These are phyloP conservation scores for Picochlorum sp. DNA, from an alignment of 139 green algal genomes.

Conservation along the genomic window DNA sequence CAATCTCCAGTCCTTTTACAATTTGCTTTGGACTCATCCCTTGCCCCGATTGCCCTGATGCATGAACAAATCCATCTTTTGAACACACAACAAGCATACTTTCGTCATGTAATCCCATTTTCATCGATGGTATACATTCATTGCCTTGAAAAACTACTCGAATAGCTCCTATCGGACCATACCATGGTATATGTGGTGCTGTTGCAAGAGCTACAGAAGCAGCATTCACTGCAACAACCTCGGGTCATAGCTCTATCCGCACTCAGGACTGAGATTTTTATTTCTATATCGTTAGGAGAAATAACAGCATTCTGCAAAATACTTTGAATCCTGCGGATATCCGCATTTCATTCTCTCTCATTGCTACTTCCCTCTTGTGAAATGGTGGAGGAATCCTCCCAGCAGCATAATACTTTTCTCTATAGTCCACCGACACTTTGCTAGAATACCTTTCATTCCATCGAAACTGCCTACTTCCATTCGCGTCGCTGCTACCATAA, in stretches of 20 bases:
- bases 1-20: too few species aligned
- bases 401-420: constrained; percentile 48
- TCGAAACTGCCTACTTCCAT: not conserved
- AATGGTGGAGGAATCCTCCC: constrained; percentile 56
- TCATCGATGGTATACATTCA: not conserved
- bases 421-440: constrained; percentile 60
- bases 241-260: constrained; percentile 46
- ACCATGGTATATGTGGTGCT: constrained; percentile 57
- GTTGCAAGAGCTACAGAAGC: constrained; percentile 54
- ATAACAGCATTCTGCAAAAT: constrained; percentile 70
- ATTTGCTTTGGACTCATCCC: too few species aligned
- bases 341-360: constrained; percentile 56
- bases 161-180: constrained; percentile 54
- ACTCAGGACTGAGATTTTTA: constrained; percentile 34
- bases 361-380: constrained; percentile 43
- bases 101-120: too few species aligned
- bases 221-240: constrained; percentile 65
- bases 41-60: too few species aligned
- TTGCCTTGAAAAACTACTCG: constrained; percentile 17
- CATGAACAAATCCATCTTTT: too few species aligned
- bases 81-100: too few species aligned
- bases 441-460: not conserved
- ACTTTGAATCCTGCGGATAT: constrained; percentile 41
- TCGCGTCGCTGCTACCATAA: not conserved
- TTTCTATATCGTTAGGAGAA: not conserved